These are phyloP conservation scores for Xylaria sp. DNA, from an alignment of 2,329 filamentous ascomycete species.

Conservation along the genomic window DNA sequence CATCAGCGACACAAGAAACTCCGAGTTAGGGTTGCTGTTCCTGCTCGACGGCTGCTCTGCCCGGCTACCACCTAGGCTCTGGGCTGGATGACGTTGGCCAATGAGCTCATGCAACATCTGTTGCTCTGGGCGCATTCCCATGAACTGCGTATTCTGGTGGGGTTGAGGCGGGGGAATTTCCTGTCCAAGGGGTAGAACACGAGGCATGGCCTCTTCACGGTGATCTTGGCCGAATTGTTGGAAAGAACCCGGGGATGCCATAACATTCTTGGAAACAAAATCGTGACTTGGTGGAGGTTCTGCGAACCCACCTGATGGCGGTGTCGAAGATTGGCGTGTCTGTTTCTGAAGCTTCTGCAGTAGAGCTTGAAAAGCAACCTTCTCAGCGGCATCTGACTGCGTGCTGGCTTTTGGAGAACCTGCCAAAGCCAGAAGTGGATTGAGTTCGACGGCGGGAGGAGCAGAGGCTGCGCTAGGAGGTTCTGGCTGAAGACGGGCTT, in stretches of 20 bases:
- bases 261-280: conserved; percentile 51
- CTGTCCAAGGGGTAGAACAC: conserved; percentile 57
- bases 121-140: conserved; percentile 62
- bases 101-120: conserved; percentile 70
- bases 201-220: conserved; percentile 58
- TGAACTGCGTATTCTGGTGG: conserved; percentile 59
- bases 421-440: conserved; percentile 48
- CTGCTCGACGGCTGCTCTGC: conserved; percentile 56
- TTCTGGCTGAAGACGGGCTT: conserved; percentile 61
- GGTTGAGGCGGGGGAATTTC: conserved; percentile 65
- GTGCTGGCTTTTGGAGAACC: conserved; percentile 42
- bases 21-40: conserved; percentile 74
- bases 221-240: conserved; percentile 60
- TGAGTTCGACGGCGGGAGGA: conserved; percentile 42
- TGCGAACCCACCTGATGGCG: conserved; percentile 54
- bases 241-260: conserved; percentile 62
- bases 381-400: conserved; percentile 72
- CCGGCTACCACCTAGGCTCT: conserved; percentile 62
- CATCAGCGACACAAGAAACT: conserved; percentile 89
- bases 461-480: conserved; percentile 57
- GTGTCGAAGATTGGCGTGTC: conserved; percentile 55
- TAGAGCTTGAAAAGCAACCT: conserved; percentile 85
- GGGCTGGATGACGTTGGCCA: conserved; percentile 66
- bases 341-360: conserved; percentile 81
- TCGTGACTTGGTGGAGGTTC: conserved; percentile 48